Base-by-base conservation (phyloP, 2,329 filamentous ascomycete species). In the Xylaria hypoxylon region DNA sequence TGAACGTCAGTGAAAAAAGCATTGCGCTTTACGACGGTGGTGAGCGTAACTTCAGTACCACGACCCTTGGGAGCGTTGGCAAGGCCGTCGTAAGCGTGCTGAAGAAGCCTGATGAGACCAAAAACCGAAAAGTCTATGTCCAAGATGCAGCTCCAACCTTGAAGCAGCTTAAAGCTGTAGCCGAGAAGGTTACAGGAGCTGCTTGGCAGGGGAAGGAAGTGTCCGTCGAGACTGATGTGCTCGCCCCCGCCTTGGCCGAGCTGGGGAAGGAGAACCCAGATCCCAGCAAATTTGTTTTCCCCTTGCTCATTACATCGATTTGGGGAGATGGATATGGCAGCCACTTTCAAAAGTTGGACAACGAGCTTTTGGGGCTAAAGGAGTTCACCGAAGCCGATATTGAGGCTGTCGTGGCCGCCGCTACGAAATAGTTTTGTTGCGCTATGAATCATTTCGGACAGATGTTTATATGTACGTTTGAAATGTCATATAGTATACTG, bases 21-120 rank as follows among this genome's bases (percentile, higher is more conserved):
- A 81, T 82, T 1, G 82, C 77, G 0, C 78, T 88, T 22, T 83
- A 82, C 69, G 83, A 88, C 68, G 79, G 79, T 3, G 86, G 87
- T 11, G 77, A 82, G 19, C 75, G 75, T 0, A 77, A 67, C 15
- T 85, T 84, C 71, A 83, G 80, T 5, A 67, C 80, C 0, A 85
- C 81, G 3, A 86, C 83, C 6, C 75, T 86, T 0, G 69, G 75
- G 5, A 77, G 79, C 17, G 77, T 87, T 26, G 85, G 80, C 1
- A 76, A 80, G n/a, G 81, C 85, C 0, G 79, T 87, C 0, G 78
- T 82, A 8, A 79, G 80, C 10, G 77, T 85, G 0, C 78, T 89
- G 2, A 79, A 76, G 71, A 80, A 76, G 17, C 79, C 82, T 0
- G 77, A 80, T 1, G 76, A 80, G 56, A 87, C 85, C 0, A 82